Base-by-base conservation (phyloP, 2,329 filamentous ascomycete species). In the Zasmidium angulare region DNA sequence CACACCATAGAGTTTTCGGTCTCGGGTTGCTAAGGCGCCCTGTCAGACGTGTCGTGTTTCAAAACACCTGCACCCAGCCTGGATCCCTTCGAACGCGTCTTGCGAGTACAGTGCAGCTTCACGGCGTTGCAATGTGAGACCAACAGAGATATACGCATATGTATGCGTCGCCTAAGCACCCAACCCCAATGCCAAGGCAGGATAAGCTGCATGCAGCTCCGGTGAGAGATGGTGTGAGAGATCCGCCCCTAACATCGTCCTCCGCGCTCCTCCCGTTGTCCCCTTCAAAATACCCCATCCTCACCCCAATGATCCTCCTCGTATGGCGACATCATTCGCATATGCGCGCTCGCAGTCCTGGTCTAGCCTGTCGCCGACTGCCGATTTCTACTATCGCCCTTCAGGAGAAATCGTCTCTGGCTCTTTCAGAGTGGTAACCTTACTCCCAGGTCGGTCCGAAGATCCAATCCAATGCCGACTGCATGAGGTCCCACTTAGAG, bases 301-400 rank as follows among this genome's bases (percentile, higher is more conserved):
- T 24, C 17, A 21, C n/a, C 20, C 48, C 46, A 31, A 23, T 11
- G 26, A 11, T 50, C 22, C 55, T 21, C 48, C 46, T 36, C 40
- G 47, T 49, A 64, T 62, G 62, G 59, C 60, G 53, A 56, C 60
- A 20, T 51, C 58, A 22, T 55, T 57, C 20, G 29, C 48, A 46
- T 53, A 52, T 12, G 56, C 55, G 9, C 53, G 60, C 48, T 56
- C 55, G 14, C 49, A 48, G 7, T 59, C 57, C 46, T 61, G 60
- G 63, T 56, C 55, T 9, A 55, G 53, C 10, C 47, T 64, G 2
- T 61, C 50, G n/a, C 56, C 56, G 3, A 57, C 53, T 10, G 60
- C 58, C 2, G 63, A 62, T 52, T 65, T 65, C 57, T 65, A 60
- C 58, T 60, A 63, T 43, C 29, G 54, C 22, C 63, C 56, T 17